Base-by-base conservation (phyloP, 2,329 filamentous ascomycete genomes). In the Exophiala phaeomuriformis region DNA sequence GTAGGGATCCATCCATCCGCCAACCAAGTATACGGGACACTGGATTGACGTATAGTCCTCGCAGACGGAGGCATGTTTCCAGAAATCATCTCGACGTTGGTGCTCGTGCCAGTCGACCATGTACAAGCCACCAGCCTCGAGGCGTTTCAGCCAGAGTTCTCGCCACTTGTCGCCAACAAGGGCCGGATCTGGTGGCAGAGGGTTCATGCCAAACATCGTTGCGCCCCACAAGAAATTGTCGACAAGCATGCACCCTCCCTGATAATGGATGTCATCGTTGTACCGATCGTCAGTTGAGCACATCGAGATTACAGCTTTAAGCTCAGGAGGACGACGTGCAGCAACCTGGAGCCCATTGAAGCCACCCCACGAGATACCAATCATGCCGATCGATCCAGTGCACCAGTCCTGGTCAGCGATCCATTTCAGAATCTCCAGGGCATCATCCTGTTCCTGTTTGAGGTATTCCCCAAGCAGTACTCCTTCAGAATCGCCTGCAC, bases 191-290 rank as follows among this genome's bases (percentile, higher is more conserved):
- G 53, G 53, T 3, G 53, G 53, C 9, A 51, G 37, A 40, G 53
- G 49, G 12, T 51, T 52, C 49, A 55, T 55, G 39, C 43, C 41
- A 40, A 55, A 55, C 53, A 55, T 55, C 29, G 53, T 55, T 4
- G 53, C 53, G 33, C 53, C 49, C 44, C 49, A 55, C 27, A 47
- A 35, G 37, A 55, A 55, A n/a, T 55, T 52, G 48, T 52, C 53
- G 2, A 55, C 53, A 2, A 55, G 49, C 4, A 52, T 42, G 36
- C 53, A 55, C 3, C 53, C 53, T 8, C 51, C 51, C 41, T 42
- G 40, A 12, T 53, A 53, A 12, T 53, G 51, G 33, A 53, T 53
- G 45, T 53, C 51, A 31, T 53, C 51, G 31, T n/a, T 41, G 33
- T 53, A 53, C n/a, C 51, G 51, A 10, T 53, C 51, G 41, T 53